Evolutionary conservation across 2,329 filamentous ascomycete genomes (phyloP), one percentile per base, ranked within the genome.

Genomic region (Aquanectria penicillioides): DNA sequence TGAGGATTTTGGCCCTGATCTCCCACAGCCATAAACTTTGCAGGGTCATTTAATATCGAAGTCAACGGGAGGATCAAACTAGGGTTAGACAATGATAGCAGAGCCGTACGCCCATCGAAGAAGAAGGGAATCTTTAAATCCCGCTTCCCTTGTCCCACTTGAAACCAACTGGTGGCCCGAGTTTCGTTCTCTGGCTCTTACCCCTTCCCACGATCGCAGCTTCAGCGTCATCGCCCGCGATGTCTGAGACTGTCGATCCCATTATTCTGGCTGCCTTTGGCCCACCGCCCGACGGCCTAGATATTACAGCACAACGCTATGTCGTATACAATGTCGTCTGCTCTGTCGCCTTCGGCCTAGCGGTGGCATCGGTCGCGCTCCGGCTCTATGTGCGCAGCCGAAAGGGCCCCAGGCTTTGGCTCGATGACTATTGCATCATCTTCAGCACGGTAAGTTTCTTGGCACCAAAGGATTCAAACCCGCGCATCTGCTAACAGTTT

Each of bases 391-490:
- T 61, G 11, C 41, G 58, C 28, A 47, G 34, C 12, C 11, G 28
- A 17, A 57, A 57, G 28, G 58, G 58, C 6, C 40, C 53, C 9
- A 43, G 28, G 4, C 48, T 57, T 10, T 46, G 58, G 41, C n/a
- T 41, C 3, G 58, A 61, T 23, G 58, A 61, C 20, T 57, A 53
- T 31, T 18, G 44, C 18, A 61, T 61, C 10, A 29, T 61, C 3
- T 11, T 50, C 8, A 57, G 58, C 43, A 52, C 48, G 13, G 58
- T 61, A 37, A 37, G 58, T 44, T 9, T 9, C 6, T 17, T 44
- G 13, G 26, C 23, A 25, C n/a, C n/a, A 26, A 15, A 3, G 8
- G 36, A 6, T 5, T 3, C 3, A 17, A 17, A 26, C 10, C 4
- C 17, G 12, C n/a, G 11, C 20, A 15, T 5, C 17, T 10, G 15